These are phyloP conservation scores for Voacanga thouarsii DNA, from an alignment of 257 asterid species.

Conservation along the genomic window DNA sequence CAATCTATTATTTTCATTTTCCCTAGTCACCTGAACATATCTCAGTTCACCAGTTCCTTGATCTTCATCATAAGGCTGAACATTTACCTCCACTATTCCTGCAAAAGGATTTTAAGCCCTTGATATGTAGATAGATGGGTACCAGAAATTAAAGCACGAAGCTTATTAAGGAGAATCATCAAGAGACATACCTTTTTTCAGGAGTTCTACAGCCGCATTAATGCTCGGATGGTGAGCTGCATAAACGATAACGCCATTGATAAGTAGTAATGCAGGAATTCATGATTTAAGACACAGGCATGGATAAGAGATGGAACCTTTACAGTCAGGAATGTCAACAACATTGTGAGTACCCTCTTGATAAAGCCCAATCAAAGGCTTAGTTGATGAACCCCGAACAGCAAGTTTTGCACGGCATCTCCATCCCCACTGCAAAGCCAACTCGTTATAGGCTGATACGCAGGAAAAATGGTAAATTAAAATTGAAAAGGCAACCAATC, in stretches of 20 bases:
- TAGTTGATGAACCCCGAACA: conserved; percentile 61
- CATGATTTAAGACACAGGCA: neutral
- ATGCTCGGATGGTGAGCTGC: conserved; percentile 96
- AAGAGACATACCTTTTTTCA: conserved; percentile 52
- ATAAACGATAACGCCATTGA: conserved; percentile 5
- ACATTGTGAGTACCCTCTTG: conserved; percentile 83
- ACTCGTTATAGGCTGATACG: neutral
- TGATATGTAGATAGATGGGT: neutral
- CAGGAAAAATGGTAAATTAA: neutral
- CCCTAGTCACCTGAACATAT: conserved; percentile 72
- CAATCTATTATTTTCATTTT: neutral
- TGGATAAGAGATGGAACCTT: conserved; percentile 36
- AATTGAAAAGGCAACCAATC: neutral
- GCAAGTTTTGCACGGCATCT: conserved; percentile 97
- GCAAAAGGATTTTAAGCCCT: neutral
- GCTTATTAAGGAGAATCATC: neutral
- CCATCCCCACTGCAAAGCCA: conserved; percentile 80
- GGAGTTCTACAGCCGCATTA: conserved; percentile 75
- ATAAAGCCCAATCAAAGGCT: conserved; percentile 86
- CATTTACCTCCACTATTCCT: conserved; percentile 63
- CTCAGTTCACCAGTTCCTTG: conserved; percentile 81
- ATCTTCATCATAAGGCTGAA: conserved; percentile 88
- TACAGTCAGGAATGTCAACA: conserved; percentile 87
- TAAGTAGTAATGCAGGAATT: neutral
- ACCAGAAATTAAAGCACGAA: neutral